Base-by-base conservation (phyloP, 805 yeast species). In the Martiniozyma abietophila region DNA sequence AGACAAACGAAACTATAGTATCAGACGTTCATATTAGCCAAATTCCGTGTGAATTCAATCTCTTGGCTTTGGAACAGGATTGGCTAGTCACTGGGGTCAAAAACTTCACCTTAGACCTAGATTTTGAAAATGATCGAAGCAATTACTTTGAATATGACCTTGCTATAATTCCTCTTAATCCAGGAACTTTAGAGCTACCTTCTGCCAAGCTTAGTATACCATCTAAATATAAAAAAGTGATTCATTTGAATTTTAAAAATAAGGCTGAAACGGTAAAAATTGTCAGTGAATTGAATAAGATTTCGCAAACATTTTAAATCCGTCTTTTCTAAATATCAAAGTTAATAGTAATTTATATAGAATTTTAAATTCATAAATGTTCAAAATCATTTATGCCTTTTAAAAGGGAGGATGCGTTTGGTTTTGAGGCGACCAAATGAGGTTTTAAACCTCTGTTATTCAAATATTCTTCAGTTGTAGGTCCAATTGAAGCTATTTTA, bases 51-150 rank as follows among this genome's bases (percentile, higher is more conserved):
- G 47, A 45, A 11, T 26, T 60, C 7, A 53, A 43, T 15, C 38
- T 56, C n/a, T 21, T 38, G 18, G 53, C 53, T 11, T 38, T 36
- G 41, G 95, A 85, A 10, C 51, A 41, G 17, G 69, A 66, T 34
- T 89, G 97, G 97, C 51, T 85, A 3, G 59, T 86, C 4, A 74
- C 84, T 5, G 97, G 97, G 0, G 64, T 70, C 41, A 74, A 74
- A 39, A 51, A 61, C 8, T 70, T 85, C 41, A 50, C 60, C 3
- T 54, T 67, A 5, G 61, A 54, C 10, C 26, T 54, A 18, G 37
- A 41, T 25, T 31, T 51, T 8, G 32, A 36, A 8, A 40, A 39
- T 8, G 38, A 40, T 3, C 27, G 34, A 6, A 20, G 31, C 6
- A 34, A 25, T 3, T 31, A 34, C 8, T 50, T 44, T 27, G 42